Evolutionary conservation across 768 basidiomycete species (phyloP), one percentile per base, ranked within the genome.

Genomic region (Suillus occidentalis): DNA sequence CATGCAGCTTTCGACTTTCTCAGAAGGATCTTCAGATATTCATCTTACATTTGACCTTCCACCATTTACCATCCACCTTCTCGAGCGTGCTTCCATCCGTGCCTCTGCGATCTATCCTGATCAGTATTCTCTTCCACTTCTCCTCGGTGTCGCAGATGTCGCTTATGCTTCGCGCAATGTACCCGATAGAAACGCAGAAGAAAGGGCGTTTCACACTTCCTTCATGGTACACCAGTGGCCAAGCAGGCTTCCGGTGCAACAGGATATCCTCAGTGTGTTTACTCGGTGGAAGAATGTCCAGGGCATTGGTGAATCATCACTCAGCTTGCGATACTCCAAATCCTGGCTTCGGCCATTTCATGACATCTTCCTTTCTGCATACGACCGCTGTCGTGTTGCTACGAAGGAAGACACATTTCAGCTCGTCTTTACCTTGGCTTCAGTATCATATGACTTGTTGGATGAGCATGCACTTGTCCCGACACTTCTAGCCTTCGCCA

Each of bases 71-170:
- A 3, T 34, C 31, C 31, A 55, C 31, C 53, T 55, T 55, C 53
- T 55, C 6, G 53, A 55, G 18, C 53, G 53, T 36, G 71, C 4
- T 0, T 58, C 56, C 56, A 25, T 58, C 22, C 56, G 37, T 37
- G 56, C 56, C n/a, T 74, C 56, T 7, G 14, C 16, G 5, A 14
- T 58, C 14, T 58, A 58, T 7, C 22, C 56, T 16, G 16, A 16
- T 22, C 36, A 58, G 37, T 58, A 39, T 20, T 39, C 56, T 39
- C 56, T 58, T 22, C 22, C 37, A 16, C 37, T 39, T 25, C 9
- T 13, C 0, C 53, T 20, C 18, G 31, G 53, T 6, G 1, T 20
- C 18, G 20, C 9, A 31, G 53, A 55, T 55, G 31, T n/a, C 20
- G 13, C 20, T 12, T 55, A 55, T 55, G 20, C 53, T 36, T 55